These are phyloP conservation scores for Diospyros kaki DNA, from an alignment of 148 eudicot species.

Conservation along the genomic window DNA sequence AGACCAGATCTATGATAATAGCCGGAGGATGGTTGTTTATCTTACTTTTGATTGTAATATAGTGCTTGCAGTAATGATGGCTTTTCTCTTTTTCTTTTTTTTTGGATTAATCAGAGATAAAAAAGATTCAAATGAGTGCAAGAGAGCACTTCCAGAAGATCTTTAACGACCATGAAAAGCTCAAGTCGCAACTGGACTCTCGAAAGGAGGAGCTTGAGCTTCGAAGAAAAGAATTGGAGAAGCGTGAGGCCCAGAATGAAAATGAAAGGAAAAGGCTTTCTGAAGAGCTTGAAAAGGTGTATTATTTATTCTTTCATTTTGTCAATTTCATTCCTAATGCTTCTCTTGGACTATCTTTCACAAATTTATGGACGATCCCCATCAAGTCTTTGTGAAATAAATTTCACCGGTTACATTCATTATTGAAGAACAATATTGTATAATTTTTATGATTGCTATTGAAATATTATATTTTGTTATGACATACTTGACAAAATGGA, in stretches of 20 bases:
- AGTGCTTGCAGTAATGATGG: background rate
- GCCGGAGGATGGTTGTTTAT: background rate
- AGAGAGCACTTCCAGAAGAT: constrained; percentile 82
- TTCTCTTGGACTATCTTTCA: background rate
- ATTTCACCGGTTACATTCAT: no score
- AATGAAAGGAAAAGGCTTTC: constrained; percentile 66
- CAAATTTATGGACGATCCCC: no score
- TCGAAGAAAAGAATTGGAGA: constrained; percentile 72
- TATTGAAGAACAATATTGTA: no score
- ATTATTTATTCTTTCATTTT: background rate
- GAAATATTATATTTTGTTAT: background rate
- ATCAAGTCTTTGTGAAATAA: no score
- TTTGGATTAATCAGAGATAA: constrained; percentile 51
- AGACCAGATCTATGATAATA: background rate
- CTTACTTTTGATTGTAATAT: background rate
- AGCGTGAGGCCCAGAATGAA: constrained; percentile 83
- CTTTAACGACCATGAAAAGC: constrained; percentile 74
- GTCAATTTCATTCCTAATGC: background rate
- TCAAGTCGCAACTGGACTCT: constrained; percentile 67
- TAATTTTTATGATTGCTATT: no score
- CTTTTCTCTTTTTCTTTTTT: constrained; percentile 11
- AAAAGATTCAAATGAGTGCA: constrained; percentile 74
- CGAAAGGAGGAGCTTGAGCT: constrained; percentile 63
- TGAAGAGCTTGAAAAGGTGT: constrained; percentile 84
- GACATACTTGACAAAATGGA: constrained; percentile 14